A percentile compares a stretch with the other conserved stretches of the same genome.
phyloP scores from a whole-genome alignment of 768 basidiomycete genomes.

The Macrocybe gigantea region DNA sequence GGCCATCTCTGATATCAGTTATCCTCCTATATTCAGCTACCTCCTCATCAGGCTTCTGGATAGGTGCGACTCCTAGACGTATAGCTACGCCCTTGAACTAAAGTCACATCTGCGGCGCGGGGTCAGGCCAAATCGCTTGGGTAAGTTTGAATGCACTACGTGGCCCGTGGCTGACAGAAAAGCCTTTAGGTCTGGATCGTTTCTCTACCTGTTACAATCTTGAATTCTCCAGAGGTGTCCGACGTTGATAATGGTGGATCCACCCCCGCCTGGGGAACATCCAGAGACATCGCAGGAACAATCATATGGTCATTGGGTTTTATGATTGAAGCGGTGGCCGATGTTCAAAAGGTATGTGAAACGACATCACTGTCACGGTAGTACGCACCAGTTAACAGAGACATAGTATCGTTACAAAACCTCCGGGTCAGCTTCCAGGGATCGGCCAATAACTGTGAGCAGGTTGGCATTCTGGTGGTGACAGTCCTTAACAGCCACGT shows the following conservation, averaged over 20 bases:
- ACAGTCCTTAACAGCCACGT: background rate
- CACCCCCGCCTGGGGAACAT: conserved; percentile 56
- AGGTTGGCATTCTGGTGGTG: background rate
- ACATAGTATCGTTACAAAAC: conserved; percentile 47
- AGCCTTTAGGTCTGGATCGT: conserved; percentile 47
- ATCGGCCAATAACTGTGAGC: conserved; percentile 39
- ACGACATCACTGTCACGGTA: background rate
- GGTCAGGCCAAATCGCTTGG: conserved; percentile 53
- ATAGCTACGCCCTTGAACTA: no score
- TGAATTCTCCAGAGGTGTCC: conserved; percentile 64
- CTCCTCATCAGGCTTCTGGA: conserved; percentile 3
- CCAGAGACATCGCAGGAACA: conserved; percentile 57
- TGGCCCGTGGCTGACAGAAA: background rate
- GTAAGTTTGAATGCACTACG: conserved; percentile 19
- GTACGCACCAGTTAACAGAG: conserved; percentile 2
- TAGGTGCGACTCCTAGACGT: background rate
- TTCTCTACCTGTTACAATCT: conserved; percentile 56
- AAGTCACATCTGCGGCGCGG: no score
- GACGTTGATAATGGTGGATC: conserved; percentile 35
- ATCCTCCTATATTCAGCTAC: background rate
- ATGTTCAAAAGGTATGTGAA: conserved; percentile 48
- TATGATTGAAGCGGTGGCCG: conserved; percentile 47
- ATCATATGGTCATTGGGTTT: conserved; percentile 58
- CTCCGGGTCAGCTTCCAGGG: conserved; percentile 39
- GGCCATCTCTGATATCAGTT: conserved; percentile 3